Conservation (phyloP, 2,329 filamentous ascomycete species). For the Pleurostoma richardsiae region DNA sequence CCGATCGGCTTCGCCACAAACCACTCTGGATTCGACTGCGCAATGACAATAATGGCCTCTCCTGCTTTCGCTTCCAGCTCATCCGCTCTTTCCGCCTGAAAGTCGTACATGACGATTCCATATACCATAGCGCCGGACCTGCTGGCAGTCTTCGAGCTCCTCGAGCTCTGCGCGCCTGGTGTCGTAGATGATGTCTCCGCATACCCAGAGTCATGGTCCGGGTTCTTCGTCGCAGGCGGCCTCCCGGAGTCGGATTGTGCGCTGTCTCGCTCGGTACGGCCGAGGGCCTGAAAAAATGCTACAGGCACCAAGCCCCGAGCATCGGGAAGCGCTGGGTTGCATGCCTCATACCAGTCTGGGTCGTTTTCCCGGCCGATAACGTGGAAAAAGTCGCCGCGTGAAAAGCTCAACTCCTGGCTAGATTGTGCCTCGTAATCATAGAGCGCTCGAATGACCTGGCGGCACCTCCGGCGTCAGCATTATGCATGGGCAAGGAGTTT, state of each 20-base stretch:
- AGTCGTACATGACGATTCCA: conserved; percentile 95
- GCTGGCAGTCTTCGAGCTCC: conserved; percentile 40
- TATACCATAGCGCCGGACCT: conserved; percentile 83
- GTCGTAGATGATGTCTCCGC: conserved; percentile 45
- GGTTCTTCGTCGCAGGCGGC: conserved; percentile 47
- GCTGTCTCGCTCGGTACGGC: conserved; percentile 88
- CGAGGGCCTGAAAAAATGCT: conserved; percentile 85
- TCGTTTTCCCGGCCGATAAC: conserved; percentile 96
- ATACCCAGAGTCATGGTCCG: conserved; percentile 89
- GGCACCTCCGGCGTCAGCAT: conserved; percentile 14
- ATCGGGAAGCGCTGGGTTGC: conserved; percentile 84
- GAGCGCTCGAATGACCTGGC: conserved; percentile 89
- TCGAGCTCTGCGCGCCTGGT: conserved; percentile 29
- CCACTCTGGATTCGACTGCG: conserved; percentile 98
- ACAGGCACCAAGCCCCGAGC: conserved; percentile 91
- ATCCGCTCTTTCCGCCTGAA: conserved; percentile 90
- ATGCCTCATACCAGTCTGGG: conserved; percentile 95
- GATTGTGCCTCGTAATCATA: conserved; percentile 84
- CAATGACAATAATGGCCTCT: conserved; percentile 96
- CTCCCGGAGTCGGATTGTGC: conserved; percentile 58
- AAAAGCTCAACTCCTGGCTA: conserved; percentile 80
- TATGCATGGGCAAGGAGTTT: not conserved
- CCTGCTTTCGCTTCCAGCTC: conserved; percentile 92
- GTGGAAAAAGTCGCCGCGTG: conserved; percentile 95
- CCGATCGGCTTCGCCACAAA: conserved; percentile 99